Evolutionary conservation across 2,329 filamentous ascomycete species (phyloP), one percentile per base, ranked within the genome.

Genomic region (Aspergillus jensenii): DNA sequence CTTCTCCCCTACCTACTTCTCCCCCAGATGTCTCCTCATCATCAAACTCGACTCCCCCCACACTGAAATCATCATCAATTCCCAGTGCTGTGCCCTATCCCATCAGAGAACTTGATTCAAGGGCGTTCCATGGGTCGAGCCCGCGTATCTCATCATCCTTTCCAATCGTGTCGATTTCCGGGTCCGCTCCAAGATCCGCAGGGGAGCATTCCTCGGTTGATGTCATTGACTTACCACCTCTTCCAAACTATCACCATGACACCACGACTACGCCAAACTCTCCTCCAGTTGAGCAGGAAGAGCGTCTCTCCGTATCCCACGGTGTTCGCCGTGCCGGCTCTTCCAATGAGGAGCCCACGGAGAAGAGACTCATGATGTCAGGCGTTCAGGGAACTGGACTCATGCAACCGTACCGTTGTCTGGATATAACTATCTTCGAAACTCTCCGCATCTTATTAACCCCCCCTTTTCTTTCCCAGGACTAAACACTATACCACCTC

Each of bases 141-240:
- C 4, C n/a, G 27, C n/a, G 45, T n/a, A 19, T 19, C 31, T 21
- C 4, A 19, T 21, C 7, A 19, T 21, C 7, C 31, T 17, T 21
- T 48, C 45, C 25, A 48, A 48, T 48, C 9, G 14, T 35, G n/a
- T 15, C 14, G 6, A 17, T 19, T 14, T 27, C 27, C 35, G 3
- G 19, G 11, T 5, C 15, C 25, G n/a, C 31, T 12, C 45, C 27
- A 14, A 48, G 45, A 35, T 48, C 45, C 8, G 35, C 39, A 49
- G 9, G 7, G 35, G 41, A 3, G 33, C 3, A 8, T 50, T 43
- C 49, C 25, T 21, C 25, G 37, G 49, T 52, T 52, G 49, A 52
- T 52, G 49, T 52, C 49, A 52, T 52, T 25, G 37, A 51, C 48
- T 39, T 17, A 43, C 33, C 48, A 39, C 48, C 31, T 19, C 45